phyloP scores from a whole-genome alignment of 768 basidiomycete genomes.

The Auriscalpium microsporum region DNA sequence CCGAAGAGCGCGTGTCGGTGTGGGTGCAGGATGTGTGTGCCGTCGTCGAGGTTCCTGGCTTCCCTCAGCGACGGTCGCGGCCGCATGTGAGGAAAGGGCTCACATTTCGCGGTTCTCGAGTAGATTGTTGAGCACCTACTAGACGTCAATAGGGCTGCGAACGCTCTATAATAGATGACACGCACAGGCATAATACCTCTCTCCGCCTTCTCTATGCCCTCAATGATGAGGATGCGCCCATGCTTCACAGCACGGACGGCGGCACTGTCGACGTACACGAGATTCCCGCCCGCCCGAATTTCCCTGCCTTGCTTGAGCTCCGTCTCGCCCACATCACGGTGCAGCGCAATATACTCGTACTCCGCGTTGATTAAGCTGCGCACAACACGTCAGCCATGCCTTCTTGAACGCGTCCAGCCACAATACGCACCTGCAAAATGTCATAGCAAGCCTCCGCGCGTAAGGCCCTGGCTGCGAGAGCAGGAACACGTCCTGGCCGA shows the following conservation, averaged over 20 bases:
- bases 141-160: not conserved
- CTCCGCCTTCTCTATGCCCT: constrained; percentile 67
- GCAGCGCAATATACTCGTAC: constrained; percentile 60
- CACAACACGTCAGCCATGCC: not conserved
- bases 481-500: constrained; percentile 61
- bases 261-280: constrained; percentile 61
- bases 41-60: constrained; percentile 57
- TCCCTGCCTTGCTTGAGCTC: constrained; percentile 66
- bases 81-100: constrained; percentile 2
- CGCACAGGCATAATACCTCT: constrained; percentile 64
- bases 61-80: not conserved
- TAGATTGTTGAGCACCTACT: constrained; percentile 49
- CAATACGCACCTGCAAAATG: constrained; percentile 46
- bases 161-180: not conserved
- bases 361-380: constrained; percentile 52
- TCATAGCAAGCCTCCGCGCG: constrained; percentile 51
- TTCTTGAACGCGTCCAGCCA: not conserved
- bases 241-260: constrained; percentile 59
- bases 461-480: constrained; percentile 62
- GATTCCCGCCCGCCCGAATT: constrained; percentile 50
- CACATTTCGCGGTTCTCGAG: constrained; percentile 68
- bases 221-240: constrained; percentile 55
- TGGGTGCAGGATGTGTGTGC: constrained; percentile 60
- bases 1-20: constrained; percentile 48
- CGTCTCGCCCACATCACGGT: constrained; percentile 64